These are phyloP conservation scores for Neoboletus subvelutipes DNA, from an alignment of 768 basidiomycete species.

Conservation along the genomic window DNA sequence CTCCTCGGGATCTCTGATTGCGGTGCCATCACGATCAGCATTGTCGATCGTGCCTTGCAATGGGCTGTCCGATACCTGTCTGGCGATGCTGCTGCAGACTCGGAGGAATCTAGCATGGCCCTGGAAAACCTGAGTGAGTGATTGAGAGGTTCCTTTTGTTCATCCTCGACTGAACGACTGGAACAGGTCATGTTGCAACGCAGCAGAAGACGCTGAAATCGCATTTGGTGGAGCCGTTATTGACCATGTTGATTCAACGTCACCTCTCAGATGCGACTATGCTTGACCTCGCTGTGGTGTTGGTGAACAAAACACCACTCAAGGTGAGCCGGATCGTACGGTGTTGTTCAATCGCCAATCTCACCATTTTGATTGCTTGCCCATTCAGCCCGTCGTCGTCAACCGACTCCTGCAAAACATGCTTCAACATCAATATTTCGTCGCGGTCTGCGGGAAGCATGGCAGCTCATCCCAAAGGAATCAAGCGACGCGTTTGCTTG, in stretches of 20 bases:
- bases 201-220: slow-evolving; percentile 36
- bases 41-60: slow-evolving; percentile 50
- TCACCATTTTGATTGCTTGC: not conserved
- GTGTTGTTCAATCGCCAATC: not conserved
- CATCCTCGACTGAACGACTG: not conserved
- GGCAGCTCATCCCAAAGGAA: slow-evolving; percentile 36
- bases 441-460: slow-evolving; percentile 39
- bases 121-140: slow-evolving; percentile 42
- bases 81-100: slow-evolving; percentile 26
- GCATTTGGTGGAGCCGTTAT: slow-evolving; percentile 68
- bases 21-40: slow-evolving; percentile 23
- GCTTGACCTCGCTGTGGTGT: slow-evolving; percentile 43
- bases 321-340: slow-evolving; percentile 52
- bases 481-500: slow-evolving; percentile 54
- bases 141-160: not conserved
- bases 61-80: slow-evolving; percentile 53
- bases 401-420: slow-evolving; percentile 77
- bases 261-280: slow-evolving; percentile 45
- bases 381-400: slow-evolving; percentile 62
- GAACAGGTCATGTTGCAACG: slow-evolving; percentile 14
- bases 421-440: slow-evolving; percentile 67
- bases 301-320: slow-evolving; percentile 45
- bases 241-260: slow-evolving; percentile 62
- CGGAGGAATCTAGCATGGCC: slow-evolving; percentile 18
- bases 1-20: slow-evolving; percentile 23